Evolutionary conservation across 495 filamentous ascomycete species (phyloP).

Genomic region (Aspergillus panamensis): DNA sequence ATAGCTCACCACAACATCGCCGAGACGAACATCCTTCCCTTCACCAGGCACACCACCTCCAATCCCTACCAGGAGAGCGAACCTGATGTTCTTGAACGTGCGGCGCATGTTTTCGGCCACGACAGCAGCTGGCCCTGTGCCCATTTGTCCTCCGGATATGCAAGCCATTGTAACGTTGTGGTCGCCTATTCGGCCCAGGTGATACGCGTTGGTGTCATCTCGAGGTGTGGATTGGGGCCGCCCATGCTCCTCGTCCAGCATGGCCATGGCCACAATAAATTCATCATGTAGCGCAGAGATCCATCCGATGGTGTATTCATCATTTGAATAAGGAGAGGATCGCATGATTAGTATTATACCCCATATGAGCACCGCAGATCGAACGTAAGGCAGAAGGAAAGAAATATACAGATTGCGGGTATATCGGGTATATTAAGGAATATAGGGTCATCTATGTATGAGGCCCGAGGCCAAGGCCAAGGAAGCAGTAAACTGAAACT

Average conservation of each 20-base stretch:
- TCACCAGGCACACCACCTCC: constrained; percentile 30
- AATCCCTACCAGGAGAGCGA: constrained; percentile 35
- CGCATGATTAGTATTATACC: not conserved
- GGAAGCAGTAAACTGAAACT: too few relatives aligned
- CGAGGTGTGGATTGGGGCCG: constrained; percentile 6
- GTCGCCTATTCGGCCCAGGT: constrained; percentile 25
- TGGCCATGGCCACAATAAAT: constrained; percentile 24
- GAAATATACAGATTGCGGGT: too few relatives aligned
- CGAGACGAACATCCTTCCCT: constrained; percentile 31
- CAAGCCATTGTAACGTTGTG: constrained; percentile 38
- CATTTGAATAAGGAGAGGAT: not conserved
- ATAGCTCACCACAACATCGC: constrained; percentile 37
- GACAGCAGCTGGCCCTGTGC: constrained; percentile 26
- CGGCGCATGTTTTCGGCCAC: constrained; percentile 24
- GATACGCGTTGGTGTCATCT: constrained; percentile 32
- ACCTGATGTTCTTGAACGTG: constrained; percentile 26
- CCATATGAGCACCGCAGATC: too few relatives aligned
- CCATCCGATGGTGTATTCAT: constrained; percentile 35
- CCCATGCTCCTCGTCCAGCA: constrained; percentile 31
- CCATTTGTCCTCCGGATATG: constrained; percentile 25
- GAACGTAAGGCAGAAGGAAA: too few relatives aligned
- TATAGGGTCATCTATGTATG: too few relatives aligned
- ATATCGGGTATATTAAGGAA: too few relatives aligned
- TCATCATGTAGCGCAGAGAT: constrained; percentile 33
- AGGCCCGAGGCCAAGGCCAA: too few relatives aligned